These are phyloP conservation scores for Porphyrellus sp. DNA, from an alignment of 1,284 basidiomycete genomes.

Conservation along the genomic window DNA sequence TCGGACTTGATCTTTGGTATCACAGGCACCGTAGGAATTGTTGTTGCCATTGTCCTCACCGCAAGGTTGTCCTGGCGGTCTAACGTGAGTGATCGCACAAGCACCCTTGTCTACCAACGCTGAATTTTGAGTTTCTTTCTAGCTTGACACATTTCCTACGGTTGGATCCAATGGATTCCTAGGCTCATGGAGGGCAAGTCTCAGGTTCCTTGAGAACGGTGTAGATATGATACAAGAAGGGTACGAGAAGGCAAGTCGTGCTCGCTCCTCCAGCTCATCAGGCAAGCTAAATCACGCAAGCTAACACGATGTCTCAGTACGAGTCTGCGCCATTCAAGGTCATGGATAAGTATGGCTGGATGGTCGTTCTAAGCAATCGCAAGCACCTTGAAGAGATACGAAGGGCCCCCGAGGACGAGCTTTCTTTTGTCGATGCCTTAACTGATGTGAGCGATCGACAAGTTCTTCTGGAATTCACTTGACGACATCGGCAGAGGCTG, in stretches of 20 bases:
- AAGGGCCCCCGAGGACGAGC: neutral
- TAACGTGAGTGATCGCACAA: neutral
- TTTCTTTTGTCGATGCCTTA: neutral
- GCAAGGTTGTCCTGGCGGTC: neutral
- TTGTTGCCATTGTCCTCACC: neutral
- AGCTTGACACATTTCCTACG: slow-evolving; percentile 1
- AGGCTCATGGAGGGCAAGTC: neutral
- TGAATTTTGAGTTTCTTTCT: neutral
- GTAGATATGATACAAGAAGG: neutral
- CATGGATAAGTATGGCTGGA: neutral
- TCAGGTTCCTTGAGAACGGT: neutral
- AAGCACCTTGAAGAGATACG: neutral
- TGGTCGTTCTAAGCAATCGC: neutral
- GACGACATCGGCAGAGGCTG: neutral
- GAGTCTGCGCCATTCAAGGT: slow-evolving; percentile 1
- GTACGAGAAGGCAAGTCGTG: neutral
- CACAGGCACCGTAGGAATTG: neutral
- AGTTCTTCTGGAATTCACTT: neutral
- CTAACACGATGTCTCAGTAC: neutral
- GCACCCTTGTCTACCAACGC: neutral
- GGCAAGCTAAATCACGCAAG: neutral
- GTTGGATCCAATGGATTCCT: neutral
- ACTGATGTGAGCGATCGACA: neutral
- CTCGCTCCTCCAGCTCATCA: no score
- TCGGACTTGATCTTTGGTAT: no score